These are phyloP conservation scores for Magnolia sinica DNA, from an alignment of 164 flowering plant genomes.

Conservation along the genomic window DNA sequence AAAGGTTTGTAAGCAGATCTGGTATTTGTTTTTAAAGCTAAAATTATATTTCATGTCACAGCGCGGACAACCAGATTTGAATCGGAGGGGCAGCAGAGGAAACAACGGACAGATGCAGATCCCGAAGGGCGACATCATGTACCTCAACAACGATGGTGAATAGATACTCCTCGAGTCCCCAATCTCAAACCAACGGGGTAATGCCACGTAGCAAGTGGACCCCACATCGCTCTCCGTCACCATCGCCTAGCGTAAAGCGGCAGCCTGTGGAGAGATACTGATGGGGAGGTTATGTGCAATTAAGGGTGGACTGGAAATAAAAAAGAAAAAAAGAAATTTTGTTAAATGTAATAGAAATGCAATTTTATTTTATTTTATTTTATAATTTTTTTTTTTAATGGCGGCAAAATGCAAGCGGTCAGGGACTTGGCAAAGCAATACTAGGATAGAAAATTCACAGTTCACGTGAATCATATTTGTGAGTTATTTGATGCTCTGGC, in stretches of 20 bases:
- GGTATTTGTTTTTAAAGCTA: conserved; percentile 4
- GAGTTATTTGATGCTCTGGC: background rate
- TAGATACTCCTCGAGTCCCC: background rate
- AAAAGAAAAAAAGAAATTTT: too few relatives aligned
- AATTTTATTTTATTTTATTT: too few relatives aligned
- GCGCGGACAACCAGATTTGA: conserved; percentile 69
- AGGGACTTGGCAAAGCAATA: background rate
- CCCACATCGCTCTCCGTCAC: background rate
- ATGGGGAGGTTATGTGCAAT: background rate
- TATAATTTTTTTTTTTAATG: background rate
- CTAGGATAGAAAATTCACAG: background rate
- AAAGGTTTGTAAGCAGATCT: background rate
- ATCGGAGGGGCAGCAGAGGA: conserved; percentile 31
- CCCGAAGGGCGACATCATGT: conserved; percentile 55
- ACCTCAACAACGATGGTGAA: conserved; percentile 24
- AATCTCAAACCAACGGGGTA: background rate
- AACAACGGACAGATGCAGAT: conserved; percentile 68
- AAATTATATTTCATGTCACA: conserved; percentile 24
- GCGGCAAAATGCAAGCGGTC: background rate
- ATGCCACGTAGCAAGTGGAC: background rate
- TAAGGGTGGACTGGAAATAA: too few relatives aligned
- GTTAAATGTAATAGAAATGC: background rate
- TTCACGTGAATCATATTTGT: background rate
- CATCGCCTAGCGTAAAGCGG: background rate
- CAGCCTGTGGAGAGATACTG: background rate